These are phyloP conservation scores for Alternaria brassicicola DNA, from an alignment of 2,329 filamentous ascomycete species.

Conservation along the genomic window DNA sequence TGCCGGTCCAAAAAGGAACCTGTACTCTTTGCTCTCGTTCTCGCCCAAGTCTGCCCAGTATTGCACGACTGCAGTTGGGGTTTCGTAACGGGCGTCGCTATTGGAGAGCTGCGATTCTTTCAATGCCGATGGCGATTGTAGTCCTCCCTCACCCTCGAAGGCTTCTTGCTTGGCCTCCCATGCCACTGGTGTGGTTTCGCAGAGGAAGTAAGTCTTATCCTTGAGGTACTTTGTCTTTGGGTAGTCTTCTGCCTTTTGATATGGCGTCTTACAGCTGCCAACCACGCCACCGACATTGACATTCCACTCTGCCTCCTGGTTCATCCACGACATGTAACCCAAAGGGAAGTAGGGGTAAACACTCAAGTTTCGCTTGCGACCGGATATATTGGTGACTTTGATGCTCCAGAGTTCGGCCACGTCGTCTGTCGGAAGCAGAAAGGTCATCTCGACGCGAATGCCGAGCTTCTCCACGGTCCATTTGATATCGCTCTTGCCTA, in stretches of 20 bases:
- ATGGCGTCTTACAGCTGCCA: conserved; percentile 61
- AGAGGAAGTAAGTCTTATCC: conserved; percentile 64
- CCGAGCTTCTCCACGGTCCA: conserved; percentile 61
- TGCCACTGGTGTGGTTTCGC: conserved; percentile 57
- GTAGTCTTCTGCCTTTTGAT: conserved; percentile 64
- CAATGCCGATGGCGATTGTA: conserved; percentile 59
- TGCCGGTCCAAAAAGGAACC: conserved; percentile 63
- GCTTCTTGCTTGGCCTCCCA: conserved; percentile 61
- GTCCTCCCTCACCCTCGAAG: conserved; percentile 63
- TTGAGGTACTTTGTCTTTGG: conserved; percentile 64
- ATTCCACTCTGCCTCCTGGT: conserved; percentile 62
- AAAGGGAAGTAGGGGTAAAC: conserved; percentile 64
- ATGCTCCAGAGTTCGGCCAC: conserved; percentile 64
- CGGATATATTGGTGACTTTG: conserved; percentile 58
- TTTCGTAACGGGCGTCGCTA: conserved; percentile 62
- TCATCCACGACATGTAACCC: conserved; percentile 69
- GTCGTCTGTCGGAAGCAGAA: conserved; percentile 60
- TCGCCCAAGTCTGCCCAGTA: conserved; percentile 54
- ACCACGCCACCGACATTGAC: conserved; percentile 58
- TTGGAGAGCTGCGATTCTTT: conserved; percentile 49
- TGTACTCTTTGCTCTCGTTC: conserved; percentile 55
- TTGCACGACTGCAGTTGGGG: conserved; percentile 60
- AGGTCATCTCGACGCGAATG: conserved; percentile 59
- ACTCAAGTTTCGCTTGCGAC: conserved; percentile 55
- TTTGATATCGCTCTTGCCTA: conserved; percentile 61